Evolutionary conservation across 495 filamentous ascomycete genomes (phyloP), one percentile per base, ranked within the genome.

Genomic region (Podospora bellae-mahoneyi): DNA sequence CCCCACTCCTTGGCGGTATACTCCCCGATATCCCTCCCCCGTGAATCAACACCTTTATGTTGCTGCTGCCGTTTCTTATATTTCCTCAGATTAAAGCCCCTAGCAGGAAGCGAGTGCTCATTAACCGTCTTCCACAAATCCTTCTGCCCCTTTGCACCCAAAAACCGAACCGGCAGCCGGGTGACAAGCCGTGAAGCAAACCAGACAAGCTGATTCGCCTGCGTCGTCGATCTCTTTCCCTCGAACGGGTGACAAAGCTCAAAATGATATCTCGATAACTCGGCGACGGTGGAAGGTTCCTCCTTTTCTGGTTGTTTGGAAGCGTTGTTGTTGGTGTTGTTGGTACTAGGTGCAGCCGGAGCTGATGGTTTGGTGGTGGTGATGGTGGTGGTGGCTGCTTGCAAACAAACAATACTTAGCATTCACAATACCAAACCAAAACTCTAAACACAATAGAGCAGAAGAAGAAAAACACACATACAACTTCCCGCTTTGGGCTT

Each of bases 61-160:
- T 20, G 59, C 18, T 58, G 26, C 26, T 60, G 26, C 5, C 23
- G 59, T 5, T 28, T 61, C 4, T 18, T 28, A 9, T 63, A 19
- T 58, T 58, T 19, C 3, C 55, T 15, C 3, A 19, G 1, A 5
- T 58, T 58, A n/a, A 58, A 20, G 4, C n/a, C 55, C 18, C 55
- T 9, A 10, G 23, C 0, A 10, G 55, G 55, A 10, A 58, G 55
- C 4, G 55, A 26, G 55, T 58, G 55, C 26, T 84, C 79, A 75
- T 80, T 81, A 2, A 84, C 71, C 5, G 71, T 66, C 65, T 79
- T 79, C 83, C 83, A 85, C 61, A 83, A 77, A 64, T 87, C 84
- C 66, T 78, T 80, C 66, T 82, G 77, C 56, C 77, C 71, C 72
- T 81, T 83, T 66, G 74, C 74, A 1, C 72, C 79, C 54, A 83